These are phyloP conservation scores for Nakaseomyces delphensis DNA, from an alignment of 1,139 yeast species.

Conservation along the genomic window DNA sequence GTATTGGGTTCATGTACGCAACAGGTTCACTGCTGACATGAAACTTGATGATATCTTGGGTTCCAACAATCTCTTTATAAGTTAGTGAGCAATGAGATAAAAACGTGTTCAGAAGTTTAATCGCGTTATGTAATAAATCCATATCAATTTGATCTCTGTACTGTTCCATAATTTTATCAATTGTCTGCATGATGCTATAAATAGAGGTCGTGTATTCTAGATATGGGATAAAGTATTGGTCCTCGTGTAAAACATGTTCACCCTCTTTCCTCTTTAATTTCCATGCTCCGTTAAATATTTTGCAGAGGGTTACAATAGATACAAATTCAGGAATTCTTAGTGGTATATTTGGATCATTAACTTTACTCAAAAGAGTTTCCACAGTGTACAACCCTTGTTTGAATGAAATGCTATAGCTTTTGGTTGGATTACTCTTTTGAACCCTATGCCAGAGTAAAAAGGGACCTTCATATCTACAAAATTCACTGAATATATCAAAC, in stretches of 20 bases:
- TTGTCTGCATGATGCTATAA: slow-evolving; percentile 38
- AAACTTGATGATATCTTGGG: slow-evolving; percentile 32
- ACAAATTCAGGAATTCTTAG: slow-evolving; percentile 33
- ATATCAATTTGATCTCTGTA: slow-evolving; percentile 22
- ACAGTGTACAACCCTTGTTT: slow-evolving; percentile 51
- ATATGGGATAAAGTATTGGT: slow-evolving; percentile 42
- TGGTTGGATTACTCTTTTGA: slow-evolving; percentile 58
- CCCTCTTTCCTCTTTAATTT: slow-evolving; percentile 51
- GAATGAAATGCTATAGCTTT: slow-evolving; percentile 58
- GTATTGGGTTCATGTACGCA: slow-evolving; percentile 53
- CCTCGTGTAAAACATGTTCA: slow-evolving; percentile 57
- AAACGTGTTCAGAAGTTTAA: slow-evolving; percentile 34
- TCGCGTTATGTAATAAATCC: slow-evolving; percentile 27
- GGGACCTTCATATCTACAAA: slow-evolving; percentile 34
- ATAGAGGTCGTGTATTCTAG: slow-evolving; percentile 41
- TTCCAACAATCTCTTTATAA: slow-evolving; percentile 21
- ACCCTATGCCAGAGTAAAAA: slow-evolving; percentile 47
- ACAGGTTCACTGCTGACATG: slow-evolving; percentile 42
- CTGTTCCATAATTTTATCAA: slow-evolving; percentile 35
- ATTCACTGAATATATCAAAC: slow-evolving; percentile 39
- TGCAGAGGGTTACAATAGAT: slow-evolving; percentile 37
- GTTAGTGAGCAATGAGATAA: slow-evolving; percentile 23
- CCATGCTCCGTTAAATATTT: slow-evolving; percentile 52
- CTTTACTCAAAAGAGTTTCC: slow-evolving; percentile 38
- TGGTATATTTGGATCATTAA: slow-evolving; percentile 26